phyloP scores from a whole-genome alignment of 2,329 filamentous ascomycete species.

The Scedosporium dehoogii region DNA sequence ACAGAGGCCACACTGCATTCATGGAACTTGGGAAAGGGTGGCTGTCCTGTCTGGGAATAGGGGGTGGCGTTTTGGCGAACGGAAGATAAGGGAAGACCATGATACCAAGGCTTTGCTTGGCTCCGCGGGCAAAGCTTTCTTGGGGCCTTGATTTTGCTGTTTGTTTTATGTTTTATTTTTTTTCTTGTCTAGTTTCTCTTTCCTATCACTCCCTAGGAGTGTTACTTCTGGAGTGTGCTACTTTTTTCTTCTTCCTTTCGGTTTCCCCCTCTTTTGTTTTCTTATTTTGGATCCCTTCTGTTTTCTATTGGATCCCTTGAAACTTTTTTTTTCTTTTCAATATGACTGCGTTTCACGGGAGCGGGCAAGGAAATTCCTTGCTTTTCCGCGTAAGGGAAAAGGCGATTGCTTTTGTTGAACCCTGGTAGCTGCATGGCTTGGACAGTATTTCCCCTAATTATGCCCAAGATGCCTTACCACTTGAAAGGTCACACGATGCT shows the following conservation, averaged over 20 bases:
- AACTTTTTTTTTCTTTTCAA: slow-evolving; percentile 4
- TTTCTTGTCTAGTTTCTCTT: neutral
- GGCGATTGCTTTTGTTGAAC: slow-evolving; percentile 3
- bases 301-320: neutral
- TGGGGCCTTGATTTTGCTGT: neutral
- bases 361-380: neutral
- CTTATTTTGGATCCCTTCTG: neutral
- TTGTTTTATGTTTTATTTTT: slow-evolving; percentile 1
- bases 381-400: neutral
- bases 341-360: neutral
- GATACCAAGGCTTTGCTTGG: slow-evolving; percentile 1
- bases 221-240: neutral
- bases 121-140: neutral
- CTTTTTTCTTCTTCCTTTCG: neutral
- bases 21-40: slow-evolving; percentile 1
- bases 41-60: neutral
- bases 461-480: slow-evolving; percentile 7
- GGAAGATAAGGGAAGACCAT: neutral
- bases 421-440: slow-evolving; percentile 2
- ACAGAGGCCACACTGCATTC: slow-evolving; percentile 1
- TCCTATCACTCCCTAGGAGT: neutral
- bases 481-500: neutral
- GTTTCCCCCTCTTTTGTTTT: neutral
- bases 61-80: slow-evolving; percentile 1
- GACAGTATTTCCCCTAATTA: slow-evolving; percentile 3